Evolutionary conservation across 768 basidiomycete genomes (phyloP), one percentile per base, ranked within the genome.

Genomic region (Mycena latifolia): DNA sequence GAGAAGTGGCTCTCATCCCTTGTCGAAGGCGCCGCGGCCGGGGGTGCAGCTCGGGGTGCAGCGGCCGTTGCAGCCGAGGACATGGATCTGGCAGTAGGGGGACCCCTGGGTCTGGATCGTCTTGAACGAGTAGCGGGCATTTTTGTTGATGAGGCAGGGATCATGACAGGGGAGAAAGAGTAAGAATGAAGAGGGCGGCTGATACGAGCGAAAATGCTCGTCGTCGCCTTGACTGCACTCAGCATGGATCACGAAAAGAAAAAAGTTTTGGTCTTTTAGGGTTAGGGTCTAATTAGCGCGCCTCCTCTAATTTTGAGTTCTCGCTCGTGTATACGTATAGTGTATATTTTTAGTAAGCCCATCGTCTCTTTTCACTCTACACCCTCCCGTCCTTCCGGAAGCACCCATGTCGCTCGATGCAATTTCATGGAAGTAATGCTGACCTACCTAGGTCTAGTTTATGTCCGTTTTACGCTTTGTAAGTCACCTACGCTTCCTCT

Each of bases 1-100:
- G 78, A 76, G 62, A 80, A 77, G 68, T 78, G 76, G 11, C 43
- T 56, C 51, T 63, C 52, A 11, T 61, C 43, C 43, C 56, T 58
- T 17, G 39, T 47, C 1, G 27, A 33, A 39, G 59, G 48, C 17
- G 43, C 59, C 24, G 14, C 37, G 17, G 53, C 15, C 28, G 48
- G 25, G 31, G 37, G 37, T 39, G 37, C 11, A 33, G 53, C 12
- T 28, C 27, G 12, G 18, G 60, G 46, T 6, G 31, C 51, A 9
- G 61, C 18, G 4, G 50, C 51, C 15, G 48, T 48, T 31, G 64
- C 60, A 5, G 60, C 56, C 10, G 69, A 63, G 29, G 57, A 45
- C 61, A 63, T 66, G n/a, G 61, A 6, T 39, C 58, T 52, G 4
- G 17, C 43, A 17, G 28, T 18, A 17, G 62, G 52, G 3, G 62